Percentiles rank a stretch among this genome's conserved stretches.
These are phyloP conservation scores for Thinopyrum obtusiflorum DNA, from an alignment of 202 grass and related monocot genomes.

Conservation along the genomic window DNA sequence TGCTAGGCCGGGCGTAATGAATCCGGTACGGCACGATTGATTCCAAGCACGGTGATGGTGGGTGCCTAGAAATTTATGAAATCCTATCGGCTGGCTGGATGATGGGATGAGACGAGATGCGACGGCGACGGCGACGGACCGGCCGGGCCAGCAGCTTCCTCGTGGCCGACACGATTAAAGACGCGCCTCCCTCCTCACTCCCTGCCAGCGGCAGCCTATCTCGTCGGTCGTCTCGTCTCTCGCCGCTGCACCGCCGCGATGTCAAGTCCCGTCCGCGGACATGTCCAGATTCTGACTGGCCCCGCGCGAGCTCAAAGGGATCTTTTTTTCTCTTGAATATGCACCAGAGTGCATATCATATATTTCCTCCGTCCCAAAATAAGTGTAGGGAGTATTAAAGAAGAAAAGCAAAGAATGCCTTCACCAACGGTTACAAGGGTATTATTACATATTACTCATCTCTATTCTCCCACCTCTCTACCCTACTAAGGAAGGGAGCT, in stretches of 20 bases:
- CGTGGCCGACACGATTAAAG: constrained; percentile 50
- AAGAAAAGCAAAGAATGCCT: too few relatives aligned
- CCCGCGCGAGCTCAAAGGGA: not conserved
- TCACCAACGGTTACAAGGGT: too few relatives aligned
- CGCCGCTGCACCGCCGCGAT: not conserved
- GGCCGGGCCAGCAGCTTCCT: constrained; percentile 39
- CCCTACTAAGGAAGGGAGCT: too few relatives aligned
- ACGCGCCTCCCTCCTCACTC: not conserved
- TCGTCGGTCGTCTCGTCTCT: constrained; percentile 12
- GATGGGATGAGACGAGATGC: not conserved
- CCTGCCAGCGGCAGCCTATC: not conserved
- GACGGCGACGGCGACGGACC: constrained; percentile 11
- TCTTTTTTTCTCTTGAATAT: not conserved
- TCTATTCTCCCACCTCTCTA: too few relatives aligned
- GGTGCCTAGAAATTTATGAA: not conserved
- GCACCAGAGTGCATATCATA: too few relatives aligned
- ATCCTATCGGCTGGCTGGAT: not conserved
- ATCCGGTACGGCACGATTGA: not conserved
- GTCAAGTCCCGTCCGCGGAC: constrained; percentile 36
- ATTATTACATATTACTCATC: too few relatives aligned
- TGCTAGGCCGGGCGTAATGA: not conserved
- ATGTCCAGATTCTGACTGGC: not conserved
- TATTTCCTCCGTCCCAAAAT: too few relatives aligned
- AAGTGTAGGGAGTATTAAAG: too few relatives aligned
- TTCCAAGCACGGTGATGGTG: not conserved